phyloP scores from a whole-genome alignment of 148 eudicot genomes.

The Arctostaphylos glauca region DNA sequence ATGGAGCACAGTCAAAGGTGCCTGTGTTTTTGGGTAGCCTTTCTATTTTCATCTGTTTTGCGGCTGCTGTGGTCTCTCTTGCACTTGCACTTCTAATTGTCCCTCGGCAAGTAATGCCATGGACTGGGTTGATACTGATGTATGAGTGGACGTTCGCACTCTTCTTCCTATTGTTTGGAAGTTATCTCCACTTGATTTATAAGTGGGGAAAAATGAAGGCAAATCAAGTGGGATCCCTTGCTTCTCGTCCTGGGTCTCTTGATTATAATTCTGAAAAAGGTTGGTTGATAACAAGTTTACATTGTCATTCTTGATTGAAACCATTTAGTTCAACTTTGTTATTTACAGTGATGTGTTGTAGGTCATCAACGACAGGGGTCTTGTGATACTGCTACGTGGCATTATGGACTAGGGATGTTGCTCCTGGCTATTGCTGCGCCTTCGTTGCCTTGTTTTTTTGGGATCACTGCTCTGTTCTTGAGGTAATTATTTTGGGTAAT shows the following conservation, averaged over 20 bases:
- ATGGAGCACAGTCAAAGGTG: conserved; percentile 60
- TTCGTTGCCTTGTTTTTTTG: conserved; percentile 69
- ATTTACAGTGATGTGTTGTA: conserved; percentile 24
- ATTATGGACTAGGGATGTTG: conserved; percentile 73
- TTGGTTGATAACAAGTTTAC: conserved; percentile 24
- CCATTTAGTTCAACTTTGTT: conserved; percentile 15
- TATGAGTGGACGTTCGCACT: conserved; percentile 89
- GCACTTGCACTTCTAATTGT: conserved; percentile 61
- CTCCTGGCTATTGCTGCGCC: conserved; percentile 69
- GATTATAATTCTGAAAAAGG: conserved; percentile 81
- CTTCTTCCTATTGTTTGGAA: conserved; percentile 75
- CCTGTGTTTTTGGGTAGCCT: conserved; percentile 77
- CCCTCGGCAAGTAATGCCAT: conserved; percentile 91
- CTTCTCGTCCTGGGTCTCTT: conserved; percentile 52
- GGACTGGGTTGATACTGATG: conserved; percentile 89
- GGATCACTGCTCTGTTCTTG: conserved; percentile 78
- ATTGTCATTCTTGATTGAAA: not conserved
- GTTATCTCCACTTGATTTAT: conserved; percentile 59
- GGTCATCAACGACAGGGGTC: conserved; percentile 73
- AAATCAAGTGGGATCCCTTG: conserved; percentile 37
- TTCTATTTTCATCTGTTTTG: conserved; percentile 63
- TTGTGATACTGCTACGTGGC: conserved; percentile 52
- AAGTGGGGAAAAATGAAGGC: conserved; percentile 75
- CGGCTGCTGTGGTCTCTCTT: conserved; percentile 59
- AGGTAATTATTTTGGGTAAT: conserved; percentile 42